Evolutionary conservation across 2,329 filamentous ascomycete genomes (phyloP).

Genomic region (Macroventuria anomochaeta): DNA sequence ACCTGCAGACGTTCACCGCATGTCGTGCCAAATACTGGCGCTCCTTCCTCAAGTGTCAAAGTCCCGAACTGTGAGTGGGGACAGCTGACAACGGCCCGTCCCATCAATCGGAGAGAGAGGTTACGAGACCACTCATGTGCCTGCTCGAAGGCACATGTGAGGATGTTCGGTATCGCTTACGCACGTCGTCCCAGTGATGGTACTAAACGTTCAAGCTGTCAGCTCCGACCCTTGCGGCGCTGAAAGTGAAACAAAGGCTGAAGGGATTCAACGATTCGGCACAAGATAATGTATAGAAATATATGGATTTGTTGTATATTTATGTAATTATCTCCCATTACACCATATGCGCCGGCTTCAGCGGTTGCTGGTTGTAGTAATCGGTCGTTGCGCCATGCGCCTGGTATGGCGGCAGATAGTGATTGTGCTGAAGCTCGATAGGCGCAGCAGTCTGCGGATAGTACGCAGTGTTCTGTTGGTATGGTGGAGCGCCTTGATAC

Average conservation of each 20-base stretch:
- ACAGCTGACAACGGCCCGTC: constrained; percentile 9
- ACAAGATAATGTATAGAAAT: not conserved
- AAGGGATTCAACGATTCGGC: too few species aligned
- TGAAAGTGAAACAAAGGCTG: too few species aligned
- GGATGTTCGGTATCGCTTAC: not conserved
- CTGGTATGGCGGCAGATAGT: constrained; percentile 31
- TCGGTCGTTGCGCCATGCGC: constrained; percentile 23
- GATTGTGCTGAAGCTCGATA: constrained; percentile 23
- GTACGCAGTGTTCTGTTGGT: constrained; percentile 35
- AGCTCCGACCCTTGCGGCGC: not conserved
- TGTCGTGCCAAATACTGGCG: not conserved
- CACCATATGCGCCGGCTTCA: constrained; percentile 39
- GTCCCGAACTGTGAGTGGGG: not conserved
- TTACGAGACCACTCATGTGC: not conserved
- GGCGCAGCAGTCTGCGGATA: constrained; percentile 27
- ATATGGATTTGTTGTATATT: not conserved
- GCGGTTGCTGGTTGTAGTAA: constrained; percentile 33
- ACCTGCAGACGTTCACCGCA: constrained; percentile 7
- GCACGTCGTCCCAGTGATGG: not conserved
- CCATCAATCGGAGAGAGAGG: not conserved
- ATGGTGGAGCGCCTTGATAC: constrained; percentile 25
- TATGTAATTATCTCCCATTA: constrained; percentile 7
- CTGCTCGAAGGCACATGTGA: not conserved
- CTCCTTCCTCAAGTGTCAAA: constrained; percentile 2
- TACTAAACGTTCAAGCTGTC: not conserved